Percentiles rank a stretch among this genome's conserved stretches.
phyloP scores from a whole-genome alignment of 2,329 filamentous ascomycete genomes.

The Blumeria graminis region DNA sequence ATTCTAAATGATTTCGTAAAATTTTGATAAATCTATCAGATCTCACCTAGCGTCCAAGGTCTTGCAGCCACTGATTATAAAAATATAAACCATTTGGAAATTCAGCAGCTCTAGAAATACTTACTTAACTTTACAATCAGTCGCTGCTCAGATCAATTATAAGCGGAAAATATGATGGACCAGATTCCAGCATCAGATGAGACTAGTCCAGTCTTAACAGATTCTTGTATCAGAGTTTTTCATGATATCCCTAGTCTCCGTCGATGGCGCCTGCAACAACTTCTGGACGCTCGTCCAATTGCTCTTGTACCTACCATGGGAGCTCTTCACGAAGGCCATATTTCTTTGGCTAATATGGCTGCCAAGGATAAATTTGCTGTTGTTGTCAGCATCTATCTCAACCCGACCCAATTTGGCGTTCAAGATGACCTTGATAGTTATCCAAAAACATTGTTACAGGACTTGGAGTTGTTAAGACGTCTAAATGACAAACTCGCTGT shows the following conservation, averaged over 20 bases:
- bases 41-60: too few species aligned
- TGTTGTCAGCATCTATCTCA: constrained; percentile 82
- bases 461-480: constrained; percentile 39
- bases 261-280: constrained; percentile 39
- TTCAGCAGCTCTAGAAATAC: too few species aligned
- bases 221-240: constrained; percentile 43
- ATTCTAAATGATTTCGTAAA: too few species aligned
- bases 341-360: constrained; percentile 64
- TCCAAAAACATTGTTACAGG: constrained; percentile 67
- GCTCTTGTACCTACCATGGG: constrained; percentile 95
- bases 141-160: too few species aligned
- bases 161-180: too few species aligned
- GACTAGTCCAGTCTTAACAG: constrained; percentile 19
- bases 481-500: constrained; percentile 52
- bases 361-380: constrained; percentile 67
- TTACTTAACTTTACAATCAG: too few species aligned
- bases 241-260: constrained; percentile 51
- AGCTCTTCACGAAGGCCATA: constrained; percentile 76
- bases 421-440: constrained; percentile 76
- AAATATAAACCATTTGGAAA: too few species aligned
- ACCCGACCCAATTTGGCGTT: constrained; percentile 85
- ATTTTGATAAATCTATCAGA: too few species aligned
- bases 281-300: constrained; percentile 44
- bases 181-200: too few species aligned
- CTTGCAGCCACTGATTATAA: too few species aligned